Base-by-base conservation (phyloP, 495 filamentous ascomycete genomes). In the Bathelium albidoporum region DNA sequence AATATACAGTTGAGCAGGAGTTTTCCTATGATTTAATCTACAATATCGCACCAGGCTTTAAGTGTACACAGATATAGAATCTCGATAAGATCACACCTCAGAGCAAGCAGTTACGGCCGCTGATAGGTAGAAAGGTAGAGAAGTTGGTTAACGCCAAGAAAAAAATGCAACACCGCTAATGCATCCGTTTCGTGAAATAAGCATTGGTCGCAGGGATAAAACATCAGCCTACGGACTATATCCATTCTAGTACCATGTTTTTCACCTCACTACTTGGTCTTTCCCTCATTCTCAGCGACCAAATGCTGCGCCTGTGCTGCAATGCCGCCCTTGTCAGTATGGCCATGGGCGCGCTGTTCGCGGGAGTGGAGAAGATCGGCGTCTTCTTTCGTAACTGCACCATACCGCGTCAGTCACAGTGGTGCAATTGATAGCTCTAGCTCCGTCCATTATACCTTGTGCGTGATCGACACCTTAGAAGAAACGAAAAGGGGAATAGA, bases 301-400 rank as follows among this genome's bases (percentile, higher is more conserved):
- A 66, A 32, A 34, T 53, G 59, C 59, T 69, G 67, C n/a, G 67
- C 67, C 53, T 69, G 67, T 22, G 64, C 61, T 11, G 67, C 59
- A 26, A 69, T 61, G 2, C 73, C 71, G 1, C 73, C 72, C 61
- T 72, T 73, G 55, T 71, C 71, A 2, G 72, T 74, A 5, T 29
- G 55, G 1, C 72, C 72, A 62, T 70, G 71, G 0, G 72, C 72
- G 45, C 67, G 66, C 16, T 70, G 67, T 67, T 75, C 73, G 10
- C 72, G 68, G 52, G 62, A 65, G 26, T 73, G 72, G 45, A 72
- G 32, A 1, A 68, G 28, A 61, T 75, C 63, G 10, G 60, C 73
- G 20, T 75, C 72, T 44, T 72, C 71, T 39, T 72, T 72, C 26
- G 69, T 73, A 11, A 55, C 49, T 55, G 1, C 49, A 29, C 20